Base-by-base conservation (phyloP, 1,139 yeast genomes). In the Geotrichum macrosporum region DNA sequence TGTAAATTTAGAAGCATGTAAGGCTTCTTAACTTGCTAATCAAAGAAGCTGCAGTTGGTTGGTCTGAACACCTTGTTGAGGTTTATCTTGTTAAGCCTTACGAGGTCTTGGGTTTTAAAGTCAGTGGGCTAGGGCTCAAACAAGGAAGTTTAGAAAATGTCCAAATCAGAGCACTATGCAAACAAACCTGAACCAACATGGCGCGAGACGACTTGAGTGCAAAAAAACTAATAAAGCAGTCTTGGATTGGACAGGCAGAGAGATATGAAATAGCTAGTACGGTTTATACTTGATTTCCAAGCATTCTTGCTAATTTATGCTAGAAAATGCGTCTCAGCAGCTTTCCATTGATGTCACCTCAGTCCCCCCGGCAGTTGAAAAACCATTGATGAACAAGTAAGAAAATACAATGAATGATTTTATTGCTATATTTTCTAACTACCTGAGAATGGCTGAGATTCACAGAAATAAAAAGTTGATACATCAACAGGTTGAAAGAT, bases 241-340 rank as follows among this genome's bases (percentile, higher is more conserved):
- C 64, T n/a, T 57, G 62, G 48, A 62, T 62, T 35, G 66, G 64
- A 16, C 64, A 61, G 50, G 44, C 57, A 1, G 58, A 58, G 37
- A 54, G 65, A 6, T 53, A 52, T 27, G 63, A 57, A 16, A 51
- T 53, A 5, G 62, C 62, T 1, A 50, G 49, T 26, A 37, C 18
- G 50, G n/a, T 10, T 37, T 19, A 12, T 4, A 19, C 21, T 12
- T 29, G 9, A 13, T 19, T 27, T 32, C 30, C 29, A 32, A 16
- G n/a, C n/a, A 20, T 34, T 10, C 43, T 24, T 15, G 26, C 30
- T 40, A 30, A 13, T 24, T 24, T 24, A 27, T 30, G 26, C 6
- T 37, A 49, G 47, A 47, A 24, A 36, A 41, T 22, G 48, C 52
- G 12, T 47, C 50, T 15, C 46, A 44, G 10, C 50, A 46, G 21